A percentile compares a stretch with the other conserved stretches of the same genome.
These are phyloP conservation scores for Curvularia spicifera DNA, from an alignment of 2,329 filamentous ascomycete species.

Conservation along the genomic window DNA sequence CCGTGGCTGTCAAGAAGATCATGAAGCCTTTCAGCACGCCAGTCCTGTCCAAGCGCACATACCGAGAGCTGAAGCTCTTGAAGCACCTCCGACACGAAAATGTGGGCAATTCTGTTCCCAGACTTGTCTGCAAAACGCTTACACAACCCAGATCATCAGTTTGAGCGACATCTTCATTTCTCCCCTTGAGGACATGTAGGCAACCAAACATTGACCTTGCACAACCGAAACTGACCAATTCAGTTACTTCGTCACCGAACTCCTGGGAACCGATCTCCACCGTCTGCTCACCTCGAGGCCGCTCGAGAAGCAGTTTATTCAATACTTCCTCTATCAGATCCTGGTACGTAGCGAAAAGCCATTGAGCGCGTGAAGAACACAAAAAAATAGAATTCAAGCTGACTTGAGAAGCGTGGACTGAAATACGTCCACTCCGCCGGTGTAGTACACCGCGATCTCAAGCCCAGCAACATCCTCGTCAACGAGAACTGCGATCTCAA, in stretches of 20 bases:
- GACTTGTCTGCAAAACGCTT: slow-evolving; percentile 19
- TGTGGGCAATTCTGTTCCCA: slow-evolving; percentile 58
- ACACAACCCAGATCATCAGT: slow-evolving; percentile 75
- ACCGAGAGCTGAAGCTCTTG: slow-evolving; percentile 94
- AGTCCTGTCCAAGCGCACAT: slow-evolving; percentile 95
- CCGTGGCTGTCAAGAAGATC: slow-evolving; percentile 99
- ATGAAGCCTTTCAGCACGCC: slow-evolving; percentile 99
- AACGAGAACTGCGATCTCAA: slow-evolving; percentile 99
- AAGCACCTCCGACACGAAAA: slow-evolving; percentile 98
- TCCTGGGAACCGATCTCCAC: slow-evolving; percentile 95
- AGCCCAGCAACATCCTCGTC: slow-evolving; percentile 98
- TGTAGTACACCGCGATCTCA: slow-evolving; percentile 95
- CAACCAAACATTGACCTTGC: slow-evolving; percentile 14
- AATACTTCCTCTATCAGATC: slow-evolving; percentile 99
- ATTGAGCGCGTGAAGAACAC: slow-evolving; percentile 56
- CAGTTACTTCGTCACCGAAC: slow-evolving; percentile 97
- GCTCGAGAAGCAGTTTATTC: slow-evolving; percentile 98
- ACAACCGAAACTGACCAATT: slow-evolving; percentile 26
- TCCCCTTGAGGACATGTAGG: slow-evolving; percentile 95
- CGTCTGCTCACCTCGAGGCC: slow-evolving; percentile 92
- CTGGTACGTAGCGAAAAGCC: slow-evolving; percentile 67
- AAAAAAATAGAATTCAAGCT: slow-evolving; percentile 61
- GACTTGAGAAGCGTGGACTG: slow-evolving; percentile 74
- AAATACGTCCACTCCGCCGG: slow-evolving; percentile 99
- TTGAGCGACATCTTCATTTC: slow-evolving; percentile 99